phyloP scores from a whole-genome alignment of 73 alveolate species.

The Paramecium sonneborni region DNA sequence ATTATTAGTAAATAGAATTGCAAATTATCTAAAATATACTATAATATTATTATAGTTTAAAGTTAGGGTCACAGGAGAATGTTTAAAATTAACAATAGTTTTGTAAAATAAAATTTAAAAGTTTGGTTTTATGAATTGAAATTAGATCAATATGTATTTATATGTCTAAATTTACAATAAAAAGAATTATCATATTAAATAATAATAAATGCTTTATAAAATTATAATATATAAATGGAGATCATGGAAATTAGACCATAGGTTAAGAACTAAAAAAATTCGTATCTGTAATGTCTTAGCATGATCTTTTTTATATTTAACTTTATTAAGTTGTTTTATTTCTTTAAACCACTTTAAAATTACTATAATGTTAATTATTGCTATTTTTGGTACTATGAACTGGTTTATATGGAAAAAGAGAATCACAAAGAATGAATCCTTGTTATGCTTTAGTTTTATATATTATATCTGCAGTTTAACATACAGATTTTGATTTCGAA shows the following conservation, averaged over 20 bases:
- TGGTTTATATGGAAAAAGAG: conserved; percentile 6
- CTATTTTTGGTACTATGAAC: conserved; percentile 36
- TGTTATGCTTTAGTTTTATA: background rate
- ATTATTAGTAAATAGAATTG: no score
- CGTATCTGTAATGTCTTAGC: background rate
- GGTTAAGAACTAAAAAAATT: conserved; percentile 6
- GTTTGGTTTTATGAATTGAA: no score
- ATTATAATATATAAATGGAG: background rate
- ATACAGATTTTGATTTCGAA: conserved; percentile 21
- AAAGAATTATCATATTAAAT: no score
- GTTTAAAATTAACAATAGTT: no score
- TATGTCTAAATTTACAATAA: no score
- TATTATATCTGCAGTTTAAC: background rate
- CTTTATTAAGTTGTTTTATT: background rate
- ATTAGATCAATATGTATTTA: no score
- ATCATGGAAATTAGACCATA: background rate
- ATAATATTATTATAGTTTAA: no score
- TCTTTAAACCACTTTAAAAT: background rate
- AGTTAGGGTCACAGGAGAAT: no score
- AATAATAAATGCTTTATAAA: background rate
- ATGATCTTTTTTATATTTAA: background rate
- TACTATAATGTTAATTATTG: background rate
- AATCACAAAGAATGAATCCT: conserved; percentile 24
- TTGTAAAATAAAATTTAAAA: no score
- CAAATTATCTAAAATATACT: no score